Conservation (phyloP, 257 asterid species). For the Coffea canephora region DNA sequence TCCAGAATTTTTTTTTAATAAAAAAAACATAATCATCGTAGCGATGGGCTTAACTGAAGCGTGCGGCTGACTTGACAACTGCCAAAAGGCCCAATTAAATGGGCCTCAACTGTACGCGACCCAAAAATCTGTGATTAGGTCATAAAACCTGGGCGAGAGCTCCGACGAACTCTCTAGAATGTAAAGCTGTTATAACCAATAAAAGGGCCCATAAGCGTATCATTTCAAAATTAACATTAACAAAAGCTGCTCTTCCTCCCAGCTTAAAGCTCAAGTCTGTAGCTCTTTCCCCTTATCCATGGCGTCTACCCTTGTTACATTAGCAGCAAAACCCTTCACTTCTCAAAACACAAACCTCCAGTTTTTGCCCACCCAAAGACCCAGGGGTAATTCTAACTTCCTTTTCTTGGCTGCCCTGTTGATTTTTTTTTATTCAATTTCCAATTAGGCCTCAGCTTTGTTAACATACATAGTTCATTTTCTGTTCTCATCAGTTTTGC, state of each 20-base stretch:
- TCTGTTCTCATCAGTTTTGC: conserved; percentile 34
- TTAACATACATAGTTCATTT: background rate
- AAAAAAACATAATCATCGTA: no score
- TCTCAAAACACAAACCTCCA: conserved; percentile 34
- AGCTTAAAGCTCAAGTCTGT: background rate
- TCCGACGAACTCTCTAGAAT: conserved; percentile 16
- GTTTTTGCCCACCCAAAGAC: conserved; percentile 27
- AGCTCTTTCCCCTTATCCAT: conserved; percentile 43
- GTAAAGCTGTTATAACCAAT: background rate
- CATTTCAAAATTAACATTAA: no score
- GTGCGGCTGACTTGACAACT: no score
- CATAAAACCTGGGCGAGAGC: no score
- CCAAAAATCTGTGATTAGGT: no score
- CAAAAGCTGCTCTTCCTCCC: no score
- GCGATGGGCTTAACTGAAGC: no score
- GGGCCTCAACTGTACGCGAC: no score
- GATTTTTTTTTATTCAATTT: conserved; percentile 11
- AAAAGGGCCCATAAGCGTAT: background rate
- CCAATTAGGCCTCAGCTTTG: background rate
- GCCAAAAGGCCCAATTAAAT: no score
- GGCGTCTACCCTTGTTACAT: conserved; percentile 58
- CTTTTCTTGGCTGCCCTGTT: background rate
- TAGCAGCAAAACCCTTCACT: conserved; percentile 43
- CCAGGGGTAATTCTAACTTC: conserved; percentile 29
- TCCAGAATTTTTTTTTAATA: no score